Percentiles rank a stretch among this genome's conserved stretches.
phyloP scores from a whole-genome alignment of 345 rosid species.

The Balakata baccata region DNA sequence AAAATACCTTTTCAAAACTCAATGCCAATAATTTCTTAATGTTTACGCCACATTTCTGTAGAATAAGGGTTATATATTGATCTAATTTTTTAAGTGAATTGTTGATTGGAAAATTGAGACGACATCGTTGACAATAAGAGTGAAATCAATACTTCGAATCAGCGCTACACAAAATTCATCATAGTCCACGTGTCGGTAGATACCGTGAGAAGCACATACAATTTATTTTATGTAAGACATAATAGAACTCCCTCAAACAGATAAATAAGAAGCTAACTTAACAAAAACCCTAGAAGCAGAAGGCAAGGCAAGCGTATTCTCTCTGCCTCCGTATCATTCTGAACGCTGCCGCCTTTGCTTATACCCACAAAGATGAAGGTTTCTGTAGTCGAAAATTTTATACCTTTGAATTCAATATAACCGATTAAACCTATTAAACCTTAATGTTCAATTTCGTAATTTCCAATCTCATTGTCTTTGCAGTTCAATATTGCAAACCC shows the following conservation, averaged over 20 bases:
- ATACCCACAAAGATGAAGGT: conserved; percentile 7
- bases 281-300: conserved; percentile 13
- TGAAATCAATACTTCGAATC: too few species aligned
- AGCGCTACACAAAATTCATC: too few species aligned
- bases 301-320: not conserved
- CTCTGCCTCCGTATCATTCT: not conserved
- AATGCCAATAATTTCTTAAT: too few species aligned
- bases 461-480: not conserved
- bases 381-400: not conserved
- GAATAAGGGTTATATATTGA: too few species aligned
- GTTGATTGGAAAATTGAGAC: too few species aligned
- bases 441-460: not conserved
- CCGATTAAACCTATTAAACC: not conserved
- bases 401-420: not conserved
- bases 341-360: conserved; percentile 8
- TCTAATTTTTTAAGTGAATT: too few species aligned
- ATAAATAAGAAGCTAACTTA: not conserved
- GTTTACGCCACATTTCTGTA: too few species aligned
- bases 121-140: too few species aligned
- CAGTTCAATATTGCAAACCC: conserved; percentile 29
- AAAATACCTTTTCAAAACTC: too few species aligned
- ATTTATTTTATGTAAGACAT: not conserved
- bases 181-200: too few species aligned
- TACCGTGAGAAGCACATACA: too few species aligned
- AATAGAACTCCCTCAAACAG: not conserved